Evolutionary conservation across 352 stramenopile species (phyloP).

Genomic region (Pythium folliculosum): DNA sequence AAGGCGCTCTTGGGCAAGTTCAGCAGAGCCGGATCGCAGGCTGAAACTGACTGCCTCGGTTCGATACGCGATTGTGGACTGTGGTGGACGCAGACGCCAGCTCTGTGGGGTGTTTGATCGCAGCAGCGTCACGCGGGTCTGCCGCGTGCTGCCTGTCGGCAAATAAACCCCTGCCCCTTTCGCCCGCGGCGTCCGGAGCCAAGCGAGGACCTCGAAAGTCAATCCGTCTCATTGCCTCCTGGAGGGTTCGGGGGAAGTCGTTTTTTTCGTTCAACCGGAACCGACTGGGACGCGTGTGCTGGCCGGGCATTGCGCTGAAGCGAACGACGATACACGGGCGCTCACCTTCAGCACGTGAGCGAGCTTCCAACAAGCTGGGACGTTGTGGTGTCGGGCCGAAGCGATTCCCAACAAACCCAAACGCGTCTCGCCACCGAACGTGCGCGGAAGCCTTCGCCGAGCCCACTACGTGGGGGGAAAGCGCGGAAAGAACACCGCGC

Average conservation of each 20-base stretch:
- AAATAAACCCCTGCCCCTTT: conserved; percentile 3
- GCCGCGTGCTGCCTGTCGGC: neutral
- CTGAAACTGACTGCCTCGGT: conserved; percentile 22
- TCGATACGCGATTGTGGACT: conserved; percentile 18
- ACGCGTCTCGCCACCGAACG: conserved; percentile 5
- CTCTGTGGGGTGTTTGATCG: conserved; percentile 6
- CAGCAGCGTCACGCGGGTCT: neutral
- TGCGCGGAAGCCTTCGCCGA: conserved; percentile 3
- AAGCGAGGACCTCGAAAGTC: neutral
- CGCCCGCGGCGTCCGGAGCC: neutral
- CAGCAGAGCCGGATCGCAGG: conserved; percentile 24
- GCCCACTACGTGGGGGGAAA: neutral
- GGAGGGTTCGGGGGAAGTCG: conserved; percentile 11
- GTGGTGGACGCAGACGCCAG: conserved; percentile 10
- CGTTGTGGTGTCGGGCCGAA: neutral
- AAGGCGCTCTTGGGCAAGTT: conserved; percentile 2
- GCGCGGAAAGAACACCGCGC: conserved; percentile 4
- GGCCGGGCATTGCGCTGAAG: neutral
- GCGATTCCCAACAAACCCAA: neutral
- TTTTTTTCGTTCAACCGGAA: conserved; percentile 7
- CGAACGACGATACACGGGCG: neutral
- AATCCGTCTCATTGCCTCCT: conserved; percentile 15
- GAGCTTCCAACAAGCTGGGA: conserved; percentile 6
- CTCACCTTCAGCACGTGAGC: neutral
- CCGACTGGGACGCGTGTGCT: conserved; percentile 3